Percentiles rank a stretch among this genome's conserved stretches.
Conservation (phyloP, 768 basidiomycete species). For the Suillus sp. region DNA sequence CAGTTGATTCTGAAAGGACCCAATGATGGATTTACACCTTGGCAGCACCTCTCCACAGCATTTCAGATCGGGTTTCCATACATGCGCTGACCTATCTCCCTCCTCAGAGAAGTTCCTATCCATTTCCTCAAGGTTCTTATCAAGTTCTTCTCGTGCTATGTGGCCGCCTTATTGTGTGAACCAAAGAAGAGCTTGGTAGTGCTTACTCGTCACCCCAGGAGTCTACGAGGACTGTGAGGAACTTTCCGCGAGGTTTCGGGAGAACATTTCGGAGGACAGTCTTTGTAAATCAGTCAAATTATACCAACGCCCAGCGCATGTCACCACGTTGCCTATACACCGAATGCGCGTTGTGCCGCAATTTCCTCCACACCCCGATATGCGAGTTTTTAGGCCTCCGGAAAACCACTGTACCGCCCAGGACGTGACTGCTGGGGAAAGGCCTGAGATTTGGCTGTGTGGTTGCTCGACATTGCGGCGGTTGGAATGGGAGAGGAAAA, state of each 20-base stretch:
- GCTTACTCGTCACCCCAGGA: background rate
- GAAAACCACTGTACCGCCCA: slow-evolving; percentile 23
- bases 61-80: background rate
- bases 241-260: background rate
- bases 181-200: background rate
- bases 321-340: background rate
- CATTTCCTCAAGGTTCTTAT: background rate
- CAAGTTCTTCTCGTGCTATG: background rate
- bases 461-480: slow-evolving; percentile 9
- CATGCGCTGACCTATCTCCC: background rate
- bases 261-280: background rate
- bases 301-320: background rate
- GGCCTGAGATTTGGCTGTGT: slow-evolving; percentile 9
- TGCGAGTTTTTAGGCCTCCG: slow-evolving; percentile 25
- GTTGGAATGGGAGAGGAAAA: slow-evolving; percentile 15
- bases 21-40: background rate
- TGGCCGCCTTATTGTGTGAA: background rate
- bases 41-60: background rate
- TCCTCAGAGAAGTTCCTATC: background rate
- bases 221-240: background rate
- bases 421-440: slow-evolving; percentile 14
- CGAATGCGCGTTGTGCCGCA: too few relatives aligned
- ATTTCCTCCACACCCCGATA: background rate
- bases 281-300: background rate
- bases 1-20: background rate